phyloP scores from a whole-genome alignment of 179 eudicot species.

The Nepenthes alata region DNA sequence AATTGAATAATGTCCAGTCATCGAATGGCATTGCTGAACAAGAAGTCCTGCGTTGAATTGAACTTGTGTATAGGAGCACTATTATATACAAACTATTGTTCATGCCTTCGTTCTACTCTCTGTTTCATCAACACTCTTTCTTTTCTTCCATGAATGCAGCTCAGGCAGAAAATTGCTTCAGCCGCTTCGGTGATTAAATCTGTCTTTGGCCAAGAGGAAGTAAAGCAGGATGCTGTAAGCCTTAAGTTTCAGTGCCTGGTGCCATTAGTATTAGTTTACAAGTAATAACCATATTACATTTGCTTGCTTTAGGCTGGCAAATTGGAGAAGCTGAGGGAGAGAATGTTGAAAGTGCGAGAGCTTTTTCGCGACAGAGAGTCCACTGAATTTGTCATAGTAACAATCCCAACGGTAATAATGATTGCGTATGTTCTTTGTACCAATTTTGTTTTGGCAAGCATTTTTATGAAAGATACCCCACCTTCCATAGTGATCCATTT shows the following conservation, averaged over 20 bases:
- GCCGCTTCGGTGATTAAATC: slow-evolving; percentile 97
- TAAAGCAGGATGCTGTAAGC: slow-evolving; percentile 61
- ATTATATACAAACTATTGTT: too few species aligned
- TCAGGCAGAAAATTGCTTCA: slow-evolving; percentile 73
- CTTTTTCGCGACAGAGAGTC: slow-evolving; percentile 81
- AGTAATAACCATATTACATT: neutral
- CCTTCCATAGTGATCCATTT: too few species aligned
- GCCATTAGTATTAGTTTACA: neutral
- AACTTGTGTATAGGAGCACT: too few species aligned
- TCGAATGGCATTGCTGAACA: too few species aligned
- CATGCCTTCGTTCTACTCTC: too few species aligned
- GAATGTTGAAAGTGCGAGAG: slow-evolving; percentile 91
- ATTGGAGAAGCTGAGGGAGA: slow-evolving; percentile 70
- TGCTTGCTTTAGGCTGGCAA: slow-evolving; percentile 50
- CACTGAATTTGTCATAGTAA: slow-evolving; percentile 92
- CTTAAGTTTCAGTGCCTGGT: neutral
- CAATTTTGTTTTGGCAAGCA: neutral
- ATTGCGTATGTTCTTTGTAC: neutral
- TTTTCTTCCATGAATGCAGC: slow-evolving; percentile 30
- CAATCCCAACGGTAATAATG: slow-evolving; percentile 79
- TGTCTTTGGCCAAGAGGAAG: slow-evolving; percentile 75
- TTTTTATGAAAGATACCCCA: too few species aligned
- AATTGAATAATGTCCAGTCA: too few species aligned
- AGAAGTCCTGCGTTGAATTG: too few species aligned
- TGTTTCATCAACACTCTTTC: neutral